Conservation (phyloP, 371 early-diverging fungal genomes). For the Mortierella sp. region DNA sequence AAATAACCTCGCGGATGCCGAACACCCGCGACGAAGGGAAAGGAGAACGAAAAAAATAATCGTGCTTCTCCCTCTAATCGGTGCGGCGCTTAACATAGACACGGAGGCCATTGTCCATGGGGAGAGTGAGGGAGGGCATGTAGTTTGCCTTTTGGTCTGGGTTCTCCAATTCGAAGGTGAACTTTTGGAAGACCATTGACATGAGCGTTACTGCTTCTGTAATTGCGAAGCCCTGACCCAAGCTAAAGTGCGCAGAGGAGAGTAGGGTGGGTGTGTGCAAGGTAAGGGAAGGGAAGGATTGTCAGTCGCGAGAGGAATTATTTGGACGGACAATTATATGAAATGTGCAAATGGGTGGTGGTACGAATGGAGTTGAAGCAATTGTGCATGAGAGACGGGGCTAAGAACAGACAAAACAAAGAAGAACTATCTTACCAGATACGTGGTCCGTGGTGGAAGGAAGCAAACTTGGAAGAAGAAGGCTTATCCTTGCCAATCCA, state of each 20-base stretch:
- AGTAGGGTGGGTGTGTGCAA: background rate
- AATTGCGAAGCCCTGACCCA: slow-evolving; percentile 70
- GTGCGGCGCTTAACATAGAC: slow-evolving; percentile 36
- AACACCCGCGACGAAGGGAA: too few species aligned
- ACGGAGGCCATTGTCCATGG: slow-evolving; percentile 46
- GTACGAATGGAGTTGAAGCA: background rate
- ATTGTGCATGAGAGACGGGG: background rate
- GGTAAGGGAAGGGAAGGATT: too few species aligned
- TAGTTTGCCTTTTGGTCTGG: slow-evolving; percentile 55
- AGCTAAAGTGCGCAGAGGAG: slow-evolving; percentile 17
- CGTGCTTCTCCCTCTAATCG: background rate
- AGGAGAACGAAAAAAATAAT: too few species aligned
- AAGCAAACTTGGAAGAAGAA: slow-evolving; percentile 35
- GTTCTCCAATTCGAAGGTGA: slow-evolving; percentile 60
- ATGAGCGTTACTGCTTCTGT: slow-evolving; percentile 68
- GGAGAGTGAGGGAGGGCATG: slow-evolving; percentile 62
- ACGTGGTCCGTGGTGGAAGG: slow-evolving; percentile 48
- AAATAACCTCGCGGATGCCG: background rate
- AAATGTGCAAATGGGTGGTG: too few species aligned
- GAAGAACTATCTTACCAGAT: slow-evolving; percentile 28
- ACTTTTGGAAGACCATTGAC: slow-evolving; percentile 64
- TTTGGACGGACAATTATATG: background rate
- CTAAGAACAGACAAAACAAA: background rate
- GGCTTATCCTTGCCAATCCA: slow-evolving; percentile 68
- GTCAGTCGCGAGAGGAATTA: background rate